Base-by-base conservation (phyloP, 2,329 filamentous ascomycete species). In the Beauveria pseudobassiana region DNA sequence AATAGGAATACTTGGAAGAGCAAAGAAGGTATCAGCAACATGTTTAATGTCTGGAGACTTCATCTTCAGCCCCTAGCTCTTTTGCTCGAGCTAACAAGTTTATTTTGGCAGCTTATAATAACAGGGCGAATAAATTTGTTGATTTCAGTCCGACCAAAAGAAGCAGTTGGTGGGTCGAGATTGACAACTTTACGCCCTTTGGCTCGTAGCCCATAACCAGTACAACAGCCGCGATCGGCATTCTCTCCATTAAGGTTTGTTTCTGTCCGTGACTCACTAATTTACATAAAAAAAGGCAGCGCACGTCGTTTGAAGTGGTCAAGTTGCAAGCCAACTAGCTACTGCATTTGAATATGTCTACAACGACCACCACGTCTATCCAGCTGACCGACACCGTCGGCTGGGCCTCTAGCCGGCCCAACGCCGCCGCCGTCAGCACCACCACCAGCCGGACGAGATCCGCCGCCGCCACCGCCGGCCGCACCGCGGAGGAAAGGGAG, bases 351-450 rank as follows among this genome's bases (percentile, higher is more conserved):
- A 49, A 7, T 18, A 57, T 58, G 59, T 30, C 53, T 3, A 45
- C 60, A 6, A 62, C 60, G 14, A 57, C 60, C 12, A 62, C 46
- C 24, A 62, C 53, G 22, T 54, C 52, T 7, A 30, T 62, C 18
- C 30, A 62, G 26, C 53, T 62, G 14, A 58, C 46, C 52, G 46
- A 52, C 34, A 30, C 22, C 20, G 40, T 46, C 53, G 60, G 60
- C 40, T 46, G 45, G 43, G 30, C 53, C 14, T 57, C 60, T 9
- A 51, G 48, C 60, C 60, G 52, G 2, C 45, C 52, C 30, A 38
- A 28, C 0, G 34, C 34, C 34, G 34, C 34, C 12, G 5, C 14
- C 42, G 20, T n/a, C n/a, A n/a, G 30, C 46, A 42, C 45, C 26
- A 24, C 24, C 14, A 24, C 24, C 14, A 53, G 10, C 34, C 22